Percentiles rank a stretch among this genome's conserved stretches.
These are phyloP conservation scores for Atalantia buxifolia DNA, from an alignment of 345 rosid species.

Conservation along the genomic window DNA sequence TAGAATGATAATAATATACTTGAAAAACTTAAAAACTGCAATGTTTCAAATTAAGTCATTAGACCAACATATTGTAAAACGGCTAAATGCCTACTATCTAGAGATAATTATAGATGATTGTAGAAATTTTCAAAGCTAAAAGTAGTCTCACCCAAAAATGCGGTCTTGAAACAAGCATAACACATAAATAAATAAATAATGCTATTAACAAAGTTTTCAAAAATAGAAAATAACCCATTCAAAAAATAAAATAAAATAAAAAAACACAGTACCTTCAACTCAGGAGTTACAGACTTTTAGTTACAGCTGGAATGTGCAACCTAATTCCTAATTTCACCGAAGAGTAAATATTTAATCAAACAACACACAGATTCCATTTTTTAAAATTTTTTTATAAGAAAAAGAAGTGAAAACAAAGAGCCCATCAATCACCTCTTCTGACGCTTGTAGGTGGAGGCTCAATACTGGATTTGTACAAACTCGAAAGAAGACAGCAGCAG, in stretches of 20 bases:
- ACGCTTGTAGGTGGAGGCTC: no score
- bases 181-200: background rate
- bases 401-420: no score
- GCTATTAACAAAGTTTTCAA: background rate
- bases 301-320: background rate
- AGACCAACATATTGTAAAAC: background rate
- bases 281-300: conserved; percentile 46
- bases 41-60: background rate
- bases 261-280: conserved; percentile 58
- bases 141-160: background rate
- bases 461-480: no score
- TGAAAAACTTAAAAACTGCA: background rate
- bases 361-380: no score
- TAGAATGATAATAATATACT: background rate
- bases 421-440: no score
- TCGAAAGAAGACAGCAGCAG: no score
- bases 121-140: background rate
- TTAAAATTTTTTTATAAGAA: no score
- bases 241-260: no score
- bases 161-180: background rate
- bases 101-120: no score
- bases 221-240: background rate
- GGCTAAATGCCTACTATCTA: no score
- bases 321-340: no score
- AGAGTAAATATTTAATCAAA: no score